Evolutionary conservation across 805 yeast genomes (phyloP), one percentile per base, ranked within the genome.

Genomic region (Metschnikowia vanudenii): DNA sequence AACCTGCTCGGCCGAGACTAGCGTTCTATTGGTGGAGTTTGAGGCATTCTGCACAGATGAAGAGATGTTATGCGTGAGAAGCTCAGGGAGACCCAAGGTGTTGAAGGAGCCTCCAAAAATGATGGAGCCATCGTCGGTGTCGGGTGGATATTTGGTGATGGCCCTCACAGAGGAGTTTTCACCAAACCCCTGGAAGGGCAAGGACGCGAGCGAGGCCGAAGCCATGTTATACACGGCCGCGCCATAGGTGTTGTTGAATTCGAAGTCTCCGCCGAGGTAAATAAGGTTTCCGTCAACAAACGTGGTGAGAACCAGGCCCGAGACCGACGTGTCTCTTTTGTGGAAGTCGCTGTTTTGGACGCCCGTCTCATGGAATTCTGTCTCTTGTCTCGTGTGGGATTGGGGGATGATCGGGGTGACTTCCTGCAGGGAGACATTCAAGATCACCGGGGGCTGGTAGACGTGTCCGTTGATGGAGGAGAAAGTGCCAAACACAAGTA

Each of bases 211-310:
- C 2, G 63, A 28, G 17, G 71, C 55, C 3, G 75, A 54, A 0
- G 75, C 53, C 13, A 68, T 58, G 63, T 88, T 75, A 74, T 88
- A 92, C 4, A 81, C 65, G 9, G 86, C 82, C 0, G 79, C 85
- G 41, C 89, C 85, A 53, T 72, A 58, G 7, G 82, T 71, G 38
- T 68, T 62, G 46, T 78, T 71, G 60, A 72, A 82, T 5, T 73
- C 61, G 54, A 92, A 79, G 49, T 79, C 74, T 17, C 99, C 99
- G 9, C 97, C 99, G 40, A 88, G 76, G 58, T 87, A 89, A 0
- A 88, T 75, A 18, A 79, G 46, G 18, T 76, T 65, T 29, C 66
- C 62, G 37, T 70, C 73, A 1, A 64, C 82, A 41, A 56, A 62
- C 4, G 71, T 56, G n/a, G 71, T 61, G 22, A 57, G 59, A 13